Evolutionary conservation across 1,284 basidiomycete genomes (phyloP), one percentile per base, ranked within the genome.

Genomic region (Erythrobasidium hasegawianum): DNA sequence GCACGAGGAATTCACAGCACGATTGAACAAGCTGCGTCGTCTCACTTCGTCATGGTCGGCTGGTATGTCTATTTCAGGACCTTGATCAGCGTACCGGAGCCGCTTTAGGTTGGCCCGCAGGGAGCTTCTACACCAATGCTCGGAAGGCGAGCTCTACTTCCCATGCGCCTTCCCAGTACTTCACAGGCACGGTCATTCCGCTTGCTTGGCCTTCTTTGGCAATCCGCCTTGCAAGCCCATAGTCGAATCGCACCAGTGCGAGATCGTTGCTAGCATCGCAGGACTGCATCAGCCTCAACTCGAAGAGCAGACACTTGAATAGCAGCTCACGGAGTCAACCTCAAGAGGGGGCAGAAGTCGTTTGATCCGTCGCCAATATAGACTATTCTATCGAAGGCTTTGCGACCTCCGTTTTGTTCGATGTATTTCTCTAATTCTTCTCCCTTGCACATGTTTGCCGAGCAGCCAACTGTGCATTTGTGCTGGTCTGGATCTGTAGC

Each of bases 391-490:
- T 95, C 88, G 74, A 83, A 97, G 2, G 73, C 67, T 5, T 78
- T 76, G 38, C 81, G 79, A 13, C 83, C 81, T n/a, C 82, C 82
- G 70, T 89, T 81, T 16, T 85, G 80, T 1, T 80, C 79, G 50
- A 95, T 81, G 80, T 89, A 97, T 0, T 86, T 85, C 3, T 87
- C 84, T 29, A 98, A 82, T 77, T 98, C 95, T 72, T 89, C 87
- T 45, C 95, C 95, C 82, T 98, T 98, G 83, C 95, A 98, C 93
- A 98, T 97, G 80, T 98, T 98, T 10, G 89, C 84, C 66, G 87
- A 87, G 81, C 95, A 98, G 14, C 95, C 95, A 59, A 97, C 83
- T 57, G 80, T 82, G 80, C 95, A 98, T 1, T 75, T 76, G 77
- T 98, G 96, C 73, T 94, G 93, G 16, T 71, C 58, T 5, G 71